Percentiles rank a stretch among this genome's conserved stretches.
Evolutionary conservation across 2,329 filamentous ascomycete species (phyloP).

Genomic region (Alternaria sp.): DNA sequence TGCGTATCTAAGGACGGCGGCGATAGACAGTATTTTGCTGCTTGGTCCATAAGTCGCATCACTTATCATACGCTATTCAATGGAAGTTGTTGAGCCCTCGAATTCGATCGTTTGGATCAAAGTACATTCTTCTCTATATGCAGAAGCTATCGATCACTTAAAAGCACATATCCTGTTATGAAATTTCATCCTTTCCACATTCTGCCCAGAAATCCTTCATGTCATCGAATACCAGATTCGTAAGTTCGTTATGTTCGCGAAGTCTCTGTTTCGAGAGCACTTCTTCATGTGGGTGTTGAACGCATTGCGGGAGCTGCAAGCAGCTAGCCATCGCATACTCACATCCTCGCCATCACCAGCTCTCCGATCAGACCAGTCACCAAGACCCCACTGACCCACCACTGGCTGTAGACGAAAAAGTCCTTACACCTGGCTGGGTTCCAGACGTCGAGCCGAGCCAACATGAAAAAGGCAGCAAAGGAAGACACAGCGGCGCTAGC

Average conservation of each 20-base stretch:
- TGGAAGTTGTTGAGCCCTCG: neutral
- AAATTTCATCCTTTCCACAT: neutral
- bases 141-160: neutral
- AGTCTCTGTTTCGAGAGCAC: neutral
- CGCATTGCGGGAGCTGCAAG: neutral
- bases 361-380: conserved; percentile 1
- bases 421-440: neutral
- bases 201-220: neutral
- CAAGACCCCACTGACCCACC: conserved; percentile 8
- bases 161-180: neutral
- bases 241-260: neutral
- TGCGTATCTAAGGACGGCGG: neutral
- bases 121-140: neutral
- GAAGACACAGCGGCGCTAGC: neutral
- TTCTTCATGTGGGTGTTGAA: neutral
- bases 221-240: neutral
- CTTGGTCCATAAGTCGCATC: neutral
- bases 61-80: neutral
- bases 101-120: neutral
- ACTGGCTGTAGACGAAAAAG: conserved; percentile 5
- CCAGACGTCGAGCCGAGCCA: neutral
- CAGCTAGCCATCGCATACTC: neutral
- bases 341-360: neutral
- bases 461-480: neutral
- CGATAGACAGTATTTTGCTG: neutral